Base-by-base conservation (phyloP, 345 rosid genomes). In the Psidium guajava region DNA sequence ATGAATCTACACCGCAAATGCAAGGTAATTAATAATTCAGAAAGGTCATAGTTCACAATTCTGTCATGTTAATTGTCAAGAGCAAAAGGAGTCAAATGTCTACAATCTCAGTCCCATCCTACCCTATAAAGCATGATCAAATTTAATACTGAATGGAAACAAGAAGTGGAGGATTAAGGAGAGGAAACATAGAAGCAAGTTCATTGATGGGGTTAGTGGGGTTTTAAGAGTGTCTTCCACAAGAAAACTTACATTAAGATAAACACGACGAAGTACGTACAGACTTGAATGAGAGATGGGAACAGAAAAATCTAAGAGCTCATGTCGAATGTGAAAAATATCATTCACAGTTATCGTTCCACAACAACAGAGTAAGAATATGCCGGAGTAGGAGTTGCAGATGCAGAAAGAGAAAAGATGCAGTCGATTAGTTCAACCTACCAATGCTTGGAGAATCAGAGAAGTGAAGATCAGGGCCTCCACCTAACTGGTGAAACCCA, bases 401-500 rank as follows among this genome's bases (percentile, higher is more conserved):
- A 69, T 69, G 42, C 74, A 61, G 42, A 61, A 61, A 28, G 42
- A 85, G 51, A 49, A 11, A 32, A 51, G n/a, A 51, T 69, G 56
- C 36, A 58, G 22, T 22, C 47, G 28, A 51, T 0, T 85, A 81
- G 40, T 22, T 86, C 54, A n/a, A 54, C 87, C 24, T 73, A 86
- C 85, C 75, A 52, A 36, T 56, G 74, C 77, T 86, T 49, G 85
- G 85, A 54, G 83, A 86, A 83, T 86, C 85, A 83, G 87, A 83
- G 6, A 83, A 82, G 73, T 73, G 77, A 83, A 74, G 87, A 86
- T 73, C 58, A 15, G n/a, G 87, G 80, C 53, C 87, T 27, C 85
- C 83, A 24, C 56, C 77, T 75, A 32, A 69, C 80, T 36, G 53
- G 51, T 82, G 85, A 83, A 69, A 73, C 36, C 85, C 87, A 74